Evolutionary conservation across 176 grass and related monocot genomes (phyloP).

Genomic region (Typha latifolia): DNA sequence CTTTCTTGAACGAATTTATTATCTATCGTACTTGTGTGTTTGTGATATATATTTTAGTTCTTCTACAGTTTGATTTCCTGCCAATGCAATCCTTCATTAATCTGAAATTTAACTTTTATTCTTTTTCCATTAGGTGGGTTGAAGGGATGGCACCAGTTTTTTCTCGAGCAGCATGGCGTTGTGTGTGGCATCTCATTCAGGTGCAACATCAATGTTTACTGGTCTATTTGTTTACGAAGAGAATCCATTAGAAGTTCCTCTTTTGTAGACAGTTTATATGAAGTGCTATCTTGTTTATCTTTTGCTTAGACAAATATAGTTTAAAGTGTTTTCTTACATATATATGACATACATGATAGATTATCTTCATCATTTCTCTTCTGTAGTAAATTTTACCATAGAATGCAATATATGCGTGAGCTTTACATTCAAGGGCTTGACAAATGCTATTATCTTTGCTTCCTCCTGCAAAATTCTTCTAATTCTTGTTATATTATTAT

Average conservation of each 20-base stretch:
- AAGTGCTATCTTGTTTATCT: neutral
- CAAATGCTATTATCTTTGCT: neutral
- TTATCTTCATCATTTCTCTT: no score
- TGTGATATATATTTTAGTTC: slow-evolving; percentile 1
- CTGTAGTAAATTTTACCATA: no score
- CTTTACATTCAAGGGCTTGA: neutral
- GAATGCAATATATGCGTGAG: neutral
- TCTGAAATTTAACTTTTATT: slow-evolving; percentile 18
- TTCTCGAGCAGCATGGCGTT: slow-evolving; percentile 87
- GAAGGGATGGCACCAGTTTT: slow-evolving; percentile 99
- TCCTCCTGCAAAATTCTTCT: neutral
- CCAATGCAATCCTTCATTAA: neutral
- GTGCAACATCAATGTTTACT: slow-evolving; percentile 21
- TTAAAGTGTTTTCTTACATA: no score
- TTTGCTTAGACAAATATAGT: neutral
- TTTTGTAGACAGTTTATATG: no score
- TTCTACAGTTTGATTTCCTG: slow-evolving; percentile 6
- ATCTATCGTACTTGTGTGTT: neutral
- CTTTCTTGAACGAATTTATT: neutral
- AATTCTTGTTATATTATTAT: neutral
- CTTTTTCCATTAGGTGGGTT: slow-evolving; percentile 51
- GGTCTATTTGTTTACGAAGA: neutral
- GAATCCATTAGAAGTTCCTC: no score
- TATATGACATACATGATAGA: no score
- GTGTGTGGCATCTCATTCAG: slow-evolving; percentile 99